These are phyloP conservation scores for Fagopyrum tataricum DNA, from an alignment of 148 eudicot genomes.

Conservation along the genomic window DNA sequence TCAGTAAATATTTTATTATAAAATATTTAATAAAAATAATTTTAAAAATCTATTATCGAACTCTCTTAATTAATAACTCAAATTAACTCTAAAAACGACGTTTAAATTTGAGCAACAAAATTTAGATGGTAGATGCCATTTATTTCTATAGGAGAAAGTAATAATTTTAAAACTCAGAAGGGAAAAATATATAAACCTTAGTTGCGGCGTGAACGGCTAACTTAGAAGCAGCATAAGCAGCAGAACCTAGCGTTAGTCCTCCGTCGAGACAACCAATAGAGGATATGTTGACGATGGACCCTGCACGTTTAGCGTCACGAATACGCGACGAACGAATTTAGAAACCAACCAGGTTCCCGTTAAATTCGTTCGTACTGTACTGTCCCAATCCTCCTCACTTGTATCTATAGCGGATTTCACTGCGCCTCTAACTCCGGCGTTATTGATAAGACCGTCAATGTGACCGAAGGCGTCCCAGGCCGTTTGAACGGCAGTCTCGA, in stretches of 20 bases:
- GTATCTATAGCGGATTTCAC: constrained; percentile 31
- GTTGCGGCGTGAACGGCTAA: constrained; percentile 37
- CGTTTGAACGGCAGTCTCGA: constrained; percentile 21
- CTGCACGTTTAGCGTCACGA: constrained; percentile 47
- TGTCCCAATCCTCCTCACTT: constrained; percentile 66
- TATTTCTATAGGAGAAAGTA: no score
- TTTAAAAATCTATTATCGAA: no score
- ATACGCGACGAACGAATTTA: constrained; percentile 49
- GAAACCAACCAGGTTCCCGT: constrained; percentile 68
- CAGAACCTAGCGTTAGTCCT: constrained; percentile 34
- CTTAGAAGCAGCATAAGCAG: constrained; percentile 53
- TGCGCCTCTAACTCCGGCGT: constrained; percentile 23
- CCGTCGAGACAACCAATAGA: constrained; percentile 42
- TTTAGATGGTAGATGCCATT: no score
- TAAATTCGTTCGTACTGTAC: constrained; percentile 35
- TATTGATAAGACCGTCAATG: no score
- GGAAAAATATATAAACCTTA: constrained; percentile 33
- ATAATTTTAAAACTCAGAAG: no score
- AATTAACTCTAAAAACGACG: no score
- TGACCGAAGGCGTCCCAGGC: no score
- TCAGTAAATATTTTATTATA: no score
- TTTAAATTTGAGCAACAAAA: no score
- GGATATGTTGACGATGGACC: constrained; percentile 57
- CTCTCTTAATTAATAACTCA: no score
- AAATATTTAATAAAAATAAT: no score